These are phyloP conservation scores for Hsuehochloa calcarea DNA, from an alignment of 176 grass and related monocot genomes.

Conservation along the genomic window DNA sequence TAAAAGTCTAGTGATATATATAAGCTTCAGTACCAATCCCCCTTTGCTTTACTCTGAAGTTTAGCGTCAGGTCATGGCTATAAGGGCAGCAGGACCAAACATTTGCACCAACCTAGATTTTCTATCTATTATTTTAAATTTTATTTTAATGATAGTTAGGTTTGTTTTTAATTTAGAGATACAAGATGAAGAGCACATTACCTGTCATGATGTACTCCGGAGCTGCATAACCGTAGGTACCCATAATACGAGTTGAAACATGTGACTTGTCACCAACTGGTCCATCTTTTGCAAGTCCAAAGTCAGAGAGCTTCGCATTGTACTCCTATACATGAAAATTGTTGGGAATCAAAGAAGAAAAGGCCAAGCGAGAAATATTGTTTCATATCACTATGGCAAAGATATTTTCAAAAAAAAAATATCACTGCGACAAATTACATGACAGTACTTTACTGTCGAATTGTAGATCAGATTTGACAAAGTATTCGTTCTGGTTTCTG, in stretches of 20 bases:
- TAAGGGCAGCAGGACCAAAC: neutral
- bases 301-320: slow-evolving; percentile 82
- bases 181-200: neutral
- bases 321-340: slow-evolving; percentile 52
- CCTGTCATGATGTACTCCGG: slow-evolving; percentile 96
- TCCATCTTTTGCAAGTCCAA: slow-evolving; percentile 88
- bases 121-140: neutral
- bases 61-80: neutral
- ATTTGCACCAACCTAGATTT: neutral
- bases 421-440: neutral
- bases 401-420: no score
- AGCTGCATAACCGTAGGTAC: slow-evolving; percentile 81
- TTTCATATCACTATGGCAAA: neutral
- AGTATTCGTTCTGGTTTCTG: neutral
- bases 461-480: neutral
- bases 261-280: slow-evolving; percentile 79
- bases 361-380: neutral
- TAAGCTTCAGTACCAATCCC: neutral
- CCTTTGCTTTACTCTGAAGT: neutral
- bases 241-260: slow-evolving; percentile 89
- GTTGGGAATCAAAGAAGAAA: neutral
- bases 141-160: neutral
- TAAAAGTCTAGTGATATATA: neutral
- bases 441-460: neutral
- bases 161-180: neutral